Evolutionary conservation across 257 asterid species (phyloP), one percentile per base, ranked within the genome.

Genomic region (Nicotiana undulata): DNA sequence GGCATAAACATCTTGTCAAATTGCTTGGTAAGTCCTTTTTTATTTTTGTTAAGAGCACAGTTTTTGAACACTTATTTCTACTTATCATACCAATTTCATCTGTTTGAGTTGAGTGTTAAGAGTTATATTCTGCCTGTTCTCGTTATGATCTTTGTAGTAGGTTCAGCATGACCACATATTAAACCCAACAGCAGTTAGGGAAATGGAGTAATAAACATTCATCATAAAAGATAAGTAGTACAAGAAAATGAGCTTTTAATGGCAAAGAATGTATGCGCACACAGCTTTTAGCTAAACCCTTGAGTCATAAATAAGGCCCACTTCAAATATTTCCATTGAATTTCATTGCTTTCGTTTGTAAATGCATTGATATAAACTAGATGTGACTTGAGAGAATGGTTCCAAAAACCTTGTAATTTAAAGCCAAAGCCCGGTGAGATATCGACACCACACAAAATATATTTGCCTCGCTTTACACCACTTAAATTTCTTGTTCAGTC

Each of bases 1-100:
- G 99, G 28, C 99, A 95, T 70, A 90, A 90, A 63, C 94, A 93
- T 87, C 97, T 95, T 28, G 99, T 95, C 68, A 87, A 85, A 82
- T 87, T 95, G 77, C 97, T 95, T 10, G 99, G 99, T 95, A 77
- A 28, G 86, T 75, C 2, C 4, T 29, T 29, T 9, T 40, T 51
- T 12, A 77, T 0, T 59, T 77, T 31, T 59, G 9, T 76, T 76
- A 29, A 1, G 0, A 68, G 37, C 17, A 37, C 37, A 68, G 56
- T 11, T 68, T 68, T 11, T 67, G 29, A 37, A 12, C 53, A 52
- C n/a, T 29, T 29, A 29, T 29, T 29, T 29, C 32, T 29, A 29
- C 32, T 29, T 29, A 29, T 29, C 32, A 29, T 29, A 29, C 6
- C 56, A 51, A 56, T 56, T 56, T 18, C 26, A 70, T 22, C 8